Evolutionary conservation across 2,329 filamentous ascomycete genomes (phyloP), one percentile per base, ranked within the genome.

Genomic region (Aschersonia sp.): DNA sequence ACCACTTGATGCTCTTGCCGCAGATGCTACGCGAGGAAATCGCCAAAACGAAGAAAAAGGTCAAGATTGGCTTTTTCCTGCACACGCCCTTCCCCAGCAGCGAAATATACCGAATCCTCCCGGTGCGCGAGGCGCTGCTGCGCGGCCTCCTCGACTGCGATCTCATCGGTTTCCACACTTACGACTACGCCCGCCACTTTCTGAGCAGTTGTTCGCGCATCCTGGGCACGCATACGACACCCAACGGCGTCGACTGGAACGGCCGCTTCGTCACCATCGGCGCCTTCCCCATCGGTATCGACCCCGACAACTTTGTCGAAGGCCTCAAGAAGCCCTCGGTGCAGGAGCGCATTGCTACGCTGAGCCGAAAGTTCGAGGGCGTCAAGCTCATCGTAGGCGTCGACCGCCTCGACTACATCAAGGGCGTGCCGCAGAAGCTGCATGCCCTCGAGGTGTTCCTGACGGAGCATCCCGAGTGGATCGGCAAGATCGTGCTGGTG

Each of bases 121-220:
- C 92, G 1, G 91, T 97, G 31, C 80, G 92, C 53, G 89, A 95
- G 62, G 83, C 88, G 58, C 81, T 97, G 46, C 76, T 98, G 43
- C 75, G 84, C 45, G 89, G 92, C 48, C 80, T 97, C 40, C 74
- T 98, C 35, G 85, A 94, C 62, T 95, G 91, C 70, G 92, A 97
- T 62, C 72, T 98, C 51, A 88, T 97, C 60, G 92, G 92, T 32
- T 97, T 98, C 72, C 92, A 98, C 67, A 98, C 92, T 31, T 97
- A 96, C 69, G 91, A 97, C 68, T 98, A 98, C 61, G 91, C 89
- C n/a, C 79, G 92, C 47, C 92, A 98, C 67, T 98, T 97, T 70
- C 70, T 98, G 55, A 95, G 89, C 69, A 91, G 86, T 61, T 97
- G 92, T 69, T 91, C 89, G n/a, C 84, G 91, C 54, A 92, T 97